Conservation (phyloP, 108 stramenopile species). For the Phaeodactylum tricornutum region DNA sequence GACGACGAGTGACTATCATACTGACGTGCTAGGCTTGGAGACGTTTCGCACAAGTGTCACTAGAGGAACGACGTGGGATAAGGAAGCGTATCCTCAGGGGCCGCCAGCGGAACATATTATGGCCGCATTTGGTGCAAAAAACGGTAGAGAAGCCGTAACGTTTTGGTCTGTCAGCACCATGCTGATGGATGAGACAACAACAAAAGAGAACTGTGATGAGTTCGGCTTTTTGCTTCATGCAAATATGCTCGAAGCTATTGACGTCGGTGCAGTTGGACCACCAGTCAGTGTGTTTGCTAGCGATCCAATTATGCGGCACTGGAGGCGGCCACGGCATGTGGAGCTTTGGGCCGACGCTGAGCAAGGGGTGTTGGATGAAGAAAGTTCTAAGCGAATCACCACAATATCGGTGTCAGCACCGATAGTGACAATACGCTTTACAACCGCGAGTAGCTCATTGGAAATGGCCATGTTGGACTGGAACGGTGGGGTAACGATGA, state of each 20-base stretch:
- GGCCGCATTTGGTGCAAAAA: constrained; percentile 37
- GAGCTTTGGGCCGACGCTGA: constrained; percentile 8
- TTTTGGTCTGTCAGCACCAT: constrained; percentile 36
- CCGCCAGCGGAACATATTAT: constrained; percentile 51
- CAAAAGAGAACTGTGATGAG: background rate
- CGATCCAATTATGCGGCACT: constrained; percentile 19
- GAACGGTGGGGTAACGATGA: constrained; percentile 55
- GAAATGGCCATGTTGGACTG: constrained; percentile 57
- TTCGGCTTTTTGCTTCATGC: constrained; percentile 22
- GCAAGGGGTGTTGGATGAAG: background rate
- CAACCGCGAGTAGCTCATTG: background rate
- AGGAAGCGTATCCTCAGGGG: constrained; percentile 18
- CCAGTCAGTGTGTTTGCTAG: constrained; percentile 40
- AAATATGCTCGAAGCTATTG: constrained; percentile 15
- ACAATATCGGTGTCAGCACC: constrained; percentile 29
- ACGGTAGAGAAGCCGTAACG: constrained; percentile 17
- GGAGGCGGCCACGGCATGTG: constrained; percentile 31
- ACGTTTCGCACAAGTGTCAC: constrained; percentile 36
- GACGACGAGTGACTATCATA: constrained; percentile 41
- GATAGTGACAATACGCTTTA: constrained; percentile 22
- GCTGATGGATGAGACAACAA: too few species aligned
- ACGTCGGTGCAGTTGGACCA: constrained; percentile 27
- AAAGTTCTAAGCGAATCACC: constrained; percentile 12
- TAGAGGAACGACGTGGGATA: constrained; percentile 26
- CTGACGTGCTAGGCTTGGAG: constrained; percentile 47